A percentile compares a stretch with the other conserved stretches of the same genome.
These are phyloP conservation scores for Ceratocystis harringtonii DNA, from an alignment of 2,329 filamentous ascomycete species.

Conservation along the genomic window DNA sequence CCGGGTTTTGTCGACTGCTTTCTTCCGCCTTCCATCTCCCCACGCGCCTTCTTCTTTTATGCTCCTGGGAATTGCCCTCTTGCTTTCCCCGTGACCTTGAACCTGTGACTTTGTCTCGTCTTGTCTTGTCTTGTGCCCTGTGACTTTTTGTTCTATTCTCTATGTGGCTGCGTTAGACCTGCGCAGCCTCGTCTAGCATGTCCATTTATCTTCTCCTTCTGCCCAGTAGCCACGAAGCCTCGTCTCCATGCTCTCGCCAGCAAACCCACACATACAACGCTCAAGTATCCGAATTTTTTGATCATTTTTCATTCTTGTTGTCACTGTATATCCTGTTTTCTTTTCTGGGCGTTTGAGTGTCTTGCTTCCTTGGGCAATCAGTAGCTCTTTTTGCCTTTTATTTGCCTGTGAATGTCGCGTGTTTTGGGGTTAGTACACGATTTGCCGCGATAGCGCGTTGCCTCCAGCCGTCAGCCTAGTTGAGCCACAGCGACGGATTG, in stretches of 20 bases:
- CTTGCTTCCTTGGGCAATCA: not conserved
- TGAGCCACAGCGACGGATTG: not conserved
- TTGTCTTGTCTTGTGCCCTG: not conserved
- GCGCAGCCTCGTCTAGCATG: too few relatives aligned
- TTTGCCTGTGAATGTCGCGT: not conserved
- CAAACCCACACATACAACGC: not conserved
- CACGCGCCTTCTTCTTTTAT: not conserved
- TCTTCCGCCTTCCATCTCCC: not conserved
- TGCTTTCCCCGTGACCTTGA: not conserved
- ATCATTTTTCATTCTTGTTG: slow-evolving; percentile 1
- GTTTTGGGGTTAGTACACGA: not conserved
- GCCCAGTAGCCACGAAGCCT: not conserved
- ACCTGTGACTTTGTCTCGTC: not conserved
- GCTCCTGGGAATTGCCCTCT: not conserved
- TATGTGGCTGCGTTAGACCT: too few relatives aligned
- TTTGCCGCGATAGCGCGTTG: not conserved
- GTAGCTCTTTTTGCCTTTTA: not conserved
- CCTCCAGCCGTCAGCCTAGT: not conserved
- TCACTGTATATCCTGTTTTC: not conserved
- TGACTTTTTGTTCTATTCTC: not conserved
- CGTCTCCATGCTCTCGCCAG: not conserved
- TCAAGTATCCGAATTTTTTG: not conserved
- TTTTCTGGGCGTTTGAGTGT: not conserved
- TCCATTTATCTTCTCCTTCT: not conserved
- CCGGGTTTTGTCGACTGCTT: not conserved